Percentiles rank a stretch among this genome's conserved stretches.
These are phyloP conservation scores for Coniochaeta hoffmannii DNA, from an alignment of 2,329 filamentous ascomycete genomes.

Conservation along the genomic window DNA sequence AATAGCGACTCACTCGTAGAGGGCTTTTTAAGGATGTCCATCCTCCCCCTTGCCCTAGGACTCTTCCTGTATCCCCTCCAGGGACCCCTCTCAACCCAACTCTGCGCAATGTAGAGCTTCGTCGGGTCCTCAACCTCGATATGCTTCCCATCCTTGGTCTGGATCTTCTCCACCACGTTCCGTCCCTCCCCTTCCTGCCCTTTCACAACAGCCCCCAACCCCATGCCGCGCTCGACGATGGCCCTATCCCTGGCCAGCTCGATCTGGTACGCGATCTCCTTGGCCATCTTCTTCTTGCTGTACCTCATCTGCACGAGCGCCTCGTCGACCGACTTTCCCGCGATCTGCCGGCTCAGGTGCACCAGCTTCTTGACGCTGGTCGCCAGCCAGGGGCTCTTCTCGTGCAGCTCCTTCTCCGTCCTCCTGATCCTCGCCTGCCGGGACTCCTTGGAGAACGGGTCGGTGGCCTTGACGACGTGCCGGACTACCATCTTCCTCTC, in stretches of 20 bases:
- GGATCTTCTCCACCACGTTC: conserved; percentile 41
- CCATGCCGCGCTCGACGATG: conserved; percentile 77
- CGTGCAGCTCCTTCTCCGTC: conserved; percentile 45
- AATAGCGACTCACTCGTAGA: conserved; percentile 58
- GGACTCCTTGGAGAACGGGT: conserved; percentile 44
- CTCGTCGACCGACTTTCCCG: conserved; percentile 88
- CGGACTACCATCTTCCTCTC: conserved; percentile 79
- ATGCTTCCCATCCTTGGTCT: conserved; percentile 67
- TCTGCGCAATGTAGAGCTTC: conserved; percentile 84
- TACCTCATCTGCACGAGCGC: conserved; percentile 93
- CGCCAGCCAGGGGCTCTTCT: conserved; percentile 65
- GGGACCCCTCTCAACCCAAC: conserved; percentile 79
- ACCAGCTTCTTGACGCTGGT: conserved; percentile 90
- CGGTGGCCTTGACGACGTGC: conserved; percentile 60
- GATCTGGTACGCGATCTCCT: conserved; percentile 71
- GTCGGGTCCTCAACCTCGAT: conserved; percentile 66
- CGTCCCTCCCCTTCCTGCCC: conserved; percentile 20
- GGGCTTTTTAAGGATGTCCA: conserved; percentile 61
- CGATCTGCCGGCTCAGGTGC: conserved; percentile 78
- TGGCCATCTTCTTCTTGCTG: conserved; percentile 85
- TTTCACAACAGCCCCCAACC: conserved; percentile 43
- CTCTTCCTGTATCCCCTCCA: conserved; percentile 52
- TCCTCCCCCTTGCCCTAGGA: conserved; percentile 68
- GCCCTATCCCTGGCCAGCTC: conserved; percentile 77
- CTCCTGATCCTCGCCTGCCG: conserved; percentile 61